Evolutionary conservation across 2,329 filamentous ascomycete species (phyloP).

Genomic region (Alternaria consortialis): DNA sequence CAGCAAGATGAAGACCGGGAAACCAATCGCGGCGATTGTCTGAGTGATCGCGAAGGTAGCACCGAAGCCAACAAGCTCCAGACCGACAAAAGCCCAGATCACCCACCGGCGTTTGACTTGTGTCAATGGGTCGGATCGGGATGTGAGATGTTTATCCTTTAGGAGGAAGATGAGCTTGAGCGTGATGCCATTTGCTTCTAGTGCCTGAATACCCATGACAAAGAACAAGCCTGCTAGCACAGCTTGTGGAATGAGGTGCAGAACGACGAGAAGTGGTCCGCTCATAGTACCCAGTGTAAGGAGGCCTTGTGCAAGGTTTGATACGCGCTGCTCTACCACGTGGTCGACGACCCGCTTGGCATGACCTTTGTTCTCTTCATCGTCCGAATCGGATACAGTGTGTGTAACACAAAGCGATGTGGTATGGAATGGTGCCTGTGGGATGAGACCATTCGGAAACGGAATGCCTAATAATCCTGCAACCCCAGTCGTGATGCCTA

Average conservation of each 20-base stretch:
- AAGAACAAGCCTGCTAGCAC: conserved; percentile 67
- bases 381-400: conserved; percentile 52
- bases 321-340: conserved; percentile 66
- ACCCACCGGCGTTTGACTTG: conserved; percentile 55
- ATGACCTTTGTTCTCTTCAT: conserved; percentile 55
- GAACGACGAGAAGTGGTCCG: conserved; percentile 61
- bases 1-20: conserved; percentile 65
- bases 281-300: conserved; percentile 66
- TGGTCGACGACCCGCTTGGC: conserved; percentile 54
- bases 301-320: conserved; percentile 65
- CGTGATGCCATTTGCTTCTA: conserved; percentile 64
- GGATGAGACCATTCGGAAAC: conserved; percentile 67
- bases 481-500: conserved; percentile 65
- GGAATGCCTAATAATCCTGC: conserved; percentile 65
- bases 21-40: conserved; percentile 67
- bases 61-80: conserved; percentile 62
- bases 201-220: conserved; percentile 63
- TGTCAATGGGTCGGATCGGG: conserved; percentile 58
- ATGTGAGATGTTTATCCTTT: conserved; percentile 58
- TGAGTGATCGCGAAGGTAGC: conserved; percentile 67
- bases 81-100: conserved; percentile 61
- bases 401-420: conserved; percentile 59
- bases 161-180: conserved; percentile 61
- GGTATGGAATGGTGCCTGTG: conserved; percentile 68
- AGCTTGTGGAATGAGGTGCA: conserved; percentile 64